phyloP scores from a whole-genome alignment of 225 moss, liverwort and hornwort genomes.

The Neckera pumila region DNA sequence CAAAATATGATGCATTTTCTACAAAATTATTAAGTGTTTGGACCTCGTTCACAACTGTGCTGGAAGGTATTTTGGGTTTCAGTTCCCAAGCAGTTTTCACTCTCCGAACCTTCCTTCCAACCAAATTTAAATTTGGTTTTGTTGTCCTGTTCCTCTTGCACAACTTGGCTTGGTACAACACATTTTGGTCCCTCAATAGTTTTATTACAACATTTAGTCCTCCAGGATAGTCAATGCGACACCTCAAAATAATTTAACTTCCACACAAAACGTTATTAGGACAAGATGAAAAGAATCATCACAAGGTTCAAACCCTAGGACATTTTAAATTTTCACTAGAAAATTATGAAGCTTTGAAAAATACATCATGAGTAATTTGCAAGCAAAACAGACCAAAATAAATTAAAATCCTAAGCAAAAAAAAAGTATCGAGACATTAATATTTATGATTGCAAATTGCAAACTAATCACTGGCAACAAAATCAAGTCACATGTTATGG shows the following conservation, averaged over 20 bases:
- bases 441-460: not conserved
- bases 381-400: not conserved
- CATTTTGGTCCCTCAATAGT: not conserved
- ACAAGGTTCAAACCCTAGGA: not conserved
- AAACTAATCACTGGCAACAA: not conserved
- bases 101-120: not conserved
- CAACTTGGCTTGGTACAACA: not conserved
- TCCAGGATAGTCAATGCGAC: too few relatives aligned
- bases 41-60: too few relatives aligned
- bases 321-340: not conserved
- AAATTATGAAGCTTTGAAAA: not conserved
- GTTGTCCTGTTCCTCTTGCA: too few relatives aligned
- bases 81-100: too few relatives aligned
- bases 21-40: too few relatives aligned
- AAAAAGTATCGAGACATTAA: not conserved
- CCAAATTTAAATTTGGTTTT: not conserved
- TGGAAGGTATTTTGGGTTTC: too few relatives aligned
- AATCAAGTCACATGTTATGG: not conserved
- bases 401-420: not conserved
- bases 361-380: too few relatives aligned
- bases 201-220: not conserved
- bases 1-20: too few relatives aligned
- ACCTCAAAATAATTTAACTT: not conserved
- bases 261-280: not conserved
- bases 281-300: not conserved